Evolutionary conservation across 345 rosid genomes (phyloP).

Genomic region (Citrus sinensis): DVS_A1.0 CM039167.1:1023001-1023500

Average conservation of each 20-base stretch:
- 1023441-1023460: slow-evolving; percentile 30
- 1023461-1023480: slow-evolving; percentile 93
- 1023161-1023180: slow-evolving; percentile 47
- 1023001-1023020: slow-evolving; percentile 73
- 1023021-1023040: slow-evolving; percentile 63
- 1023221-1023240: slow-evolving; percentile 73
- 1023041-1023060: slow-evolving; percentile 53
- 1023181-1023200: slow-evolving; percentile 63
- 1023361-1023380: neutral
- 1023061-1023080: slow-evolving; percentile 39
- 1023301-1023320: neutral
- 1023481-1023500: slow-evolving; percentile 89
- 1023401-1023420: neutral
- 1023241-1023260: slow-evolving; percentile 68
- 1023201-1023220: slow-evolving; percentile 58
- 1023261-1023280: slow-evolving; percentile 68
- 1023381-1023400: neutral
- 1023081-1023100: neutral
- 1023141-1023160: slow-evolving; percentile 56
- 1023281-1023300: slow-evolving; percentile 78
- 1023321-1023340: neutral
- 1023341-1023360: neutral
- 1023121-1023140: neutral
- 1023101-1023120: neutral
- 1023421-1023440: neutral